Base-by-base conservation (phyloP, 768 basidiomycete genomes). In the Clitopilus passeckerianus region DNA sequence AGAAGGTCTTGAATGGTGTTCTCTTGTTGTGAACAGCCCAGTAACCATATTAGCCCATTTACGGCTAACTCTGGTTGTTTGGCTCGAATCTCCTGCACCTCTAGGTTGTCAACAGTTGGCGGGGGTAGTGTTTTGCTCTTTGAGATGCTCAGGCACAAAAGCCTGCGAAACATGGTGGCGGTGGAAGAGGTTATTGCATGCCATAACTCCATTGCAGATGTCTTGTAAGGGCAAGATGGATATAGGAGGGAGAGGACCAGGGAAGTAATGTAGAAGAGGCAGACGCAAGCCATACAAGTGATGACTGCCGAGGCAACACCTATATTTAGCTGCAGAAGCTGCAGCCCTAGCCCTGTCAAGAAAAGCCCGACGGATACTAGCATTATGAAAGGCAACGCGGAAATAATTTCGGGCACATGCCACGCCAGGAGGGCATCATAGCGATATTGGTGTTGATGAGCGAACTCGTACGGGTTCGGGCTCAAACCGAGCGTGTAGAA, bases 291-390 rank as follows among this genome's bases (percentile, higher is more conserved):
- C 44, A 63, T 58, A 22, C 59, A 61, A 10, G 34, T 35, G n/a
- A 63, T 60, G 20, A 46, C 33, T 9, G 61, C 60, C 20, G 43
- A 20, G 9, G 64, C 64, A 6, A 65, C 58, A 20, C 20, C 44
- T 8, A 56, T 41, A 53, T 65, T 57, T 5, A 65, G 53, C 52
- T 58, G 57, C 34, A 60, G 54, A n/a, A 67, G 60, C 15, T 64
- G 58, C 18, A 66, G 30, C 15, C 59, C 59, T 12, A 67, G 53
- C 15, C 65, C 66, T 14, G 54, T 56, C 53, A 67, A 58, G 57
- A 67, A 67, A 6, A 67, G 53, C 12, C 57, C 61, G 35, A 67
- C 66, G 57, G 66, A 61, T 18, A 63, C 16, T n/a, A 67, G 63
- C 66, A 67, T 66, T 5, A 66, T 43, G 22, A 64, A 63, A 22